Percentiles rank a stretch among this genome's conserved stretches.
These are phyloP conservation scores for Cylindrotheca fusiformis DNA, from an alignment of 108 stramenopile species.

Conservation along the genomic window DNA sequence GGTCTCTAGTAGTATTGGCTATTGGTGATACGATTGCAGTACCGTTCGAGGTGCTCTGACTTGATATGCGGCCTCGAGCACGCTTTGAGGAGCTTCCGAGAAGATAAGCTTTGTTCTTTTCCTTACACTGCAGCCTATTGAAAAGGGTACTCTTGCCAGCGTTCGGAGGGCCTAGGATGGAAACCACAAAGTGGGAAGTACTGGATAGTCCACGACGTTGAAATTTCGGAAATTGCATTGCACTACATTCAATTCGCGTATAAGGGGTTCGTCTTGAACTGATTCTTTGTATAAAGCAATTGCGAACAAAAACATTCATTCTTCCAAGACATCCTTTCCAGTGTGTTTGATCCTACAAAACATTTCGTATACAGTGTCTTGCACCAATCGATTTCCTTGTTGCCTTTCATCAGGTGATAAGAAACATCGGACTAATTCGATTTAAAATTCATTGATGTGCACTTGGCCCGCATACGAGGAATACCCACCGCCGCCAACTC, in stretches of 20 bases:
- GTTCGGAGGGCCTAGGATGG: slow-evolving; percentile 88
- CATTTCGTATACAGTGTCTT: no score
- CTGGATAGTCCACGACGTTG: no score
- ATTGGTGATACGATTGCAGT: slow-evolving; percentile 82
- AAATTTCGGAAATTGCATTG: neutral
- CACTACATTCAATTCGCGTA: no score
- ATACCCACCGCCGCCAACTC: no score
- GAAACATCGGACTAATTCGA: no score
- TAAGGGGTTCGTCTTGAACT: no score
- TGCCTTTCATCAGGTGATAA: no score
- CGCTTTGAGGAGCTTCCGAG: slow-evolving; percentile 42
- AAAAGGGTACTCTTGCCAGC: slow-evolving; percentile 90
- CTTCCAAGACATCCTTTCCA: neutral
- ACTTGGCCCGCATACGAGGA: no score
- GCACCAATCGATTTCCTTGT: no score
- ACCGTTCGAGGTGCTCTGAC: slow-evolving; percentile 41
- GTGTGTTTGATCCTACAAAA: no score
- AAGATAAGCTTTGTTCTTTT: slow-evolving; percentile 56
- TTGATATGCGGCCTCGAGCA: slow-evolving; percentile 31
- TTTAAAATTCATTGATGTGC: no score
- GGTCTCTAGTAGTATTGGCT: slow-evolving; percentile 89
- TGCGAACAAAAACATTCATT: neutral
- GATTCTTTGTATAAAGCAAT: no score
- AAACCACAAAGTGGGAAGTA: slow-evolving; percentile 45
- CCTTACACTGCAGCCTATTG: slow-evolving; percentile 84